Percentiles rank a stretch among this genome's conserved stretches.
These are phyloP conservation scores for Scheffersomyces titani DNA, from an alignment of 1,139 yeast genomes.

Conservation along the genomic window DNA sequence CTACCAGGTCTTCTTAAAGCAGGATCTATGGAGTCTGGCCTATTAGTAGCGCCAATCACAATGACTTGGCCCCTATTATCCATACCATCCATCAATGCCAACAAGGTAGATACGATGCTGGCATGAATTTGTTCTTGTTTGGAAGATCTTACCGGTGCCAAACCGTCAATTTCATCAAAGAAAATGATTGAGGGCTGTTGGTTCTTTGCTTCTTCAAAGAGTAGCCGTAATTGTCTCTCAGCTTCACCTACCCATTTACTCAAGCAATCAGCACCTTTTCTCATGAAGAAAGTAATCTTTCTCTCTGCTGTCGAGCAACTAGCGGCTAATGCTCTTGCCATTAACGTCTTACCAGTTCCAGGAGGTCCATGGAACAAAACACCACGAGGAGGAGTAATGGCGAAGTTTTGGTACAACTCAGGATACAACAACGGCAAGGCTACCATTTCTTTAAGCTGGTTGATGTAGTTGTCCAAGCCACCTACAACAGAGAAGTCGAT, in stretches of 20 bases:
- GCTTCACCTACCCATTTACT: constrained; percentile 99
- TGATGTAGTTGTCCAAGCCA: constrained; percentile 86
- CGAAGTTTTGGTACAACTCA: constrained; percentile 86
- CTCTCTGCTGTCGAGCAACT: constrained; percentile 81
- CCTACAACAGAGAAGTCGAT: constrained; percentile 91
- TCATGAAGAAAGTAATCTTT: constrained; percentile 94
- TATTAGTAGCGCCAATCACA: constrained; percentile 95
- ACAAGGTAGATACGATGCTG: constrained; percentile 88
- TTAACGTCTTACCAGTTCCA: constrained; percentile 97
- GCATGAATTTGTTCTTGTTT: constrained; percentile 99
- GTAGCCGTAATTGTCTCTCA: constrained; percentile 83
- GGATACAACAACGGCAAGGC: constrained; percentile 92
- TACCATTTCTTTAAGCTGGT: constrained; percentile 96
- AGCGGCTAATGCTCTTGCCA: constrained; percentile 97
- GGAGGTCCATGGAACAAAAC: constrained; percentile 99
- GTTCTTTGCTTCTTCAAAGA: constrained; percentile 94
- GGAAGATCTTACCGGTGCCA: constrained; percentile 96
- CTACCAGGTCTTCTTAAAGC: constrained; percentile 97
- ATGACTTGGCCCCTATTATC: constrained; percentile 95
- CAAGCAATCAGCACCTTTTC: constrained; percentile 97
- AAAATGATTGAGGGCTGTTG: constrained; percentile 95
- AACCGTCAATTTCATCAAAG: constrained; percentile 96
- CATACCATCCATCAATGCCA: constrained; percentile 99
- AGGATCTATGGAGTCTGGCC: constrained; percentile 98
- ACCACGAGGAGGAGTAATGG: constrained; percentile 96